Conservation (phyloP, 352 stramenopile genomes). For the Globisporangium cystogenes region DNA sequence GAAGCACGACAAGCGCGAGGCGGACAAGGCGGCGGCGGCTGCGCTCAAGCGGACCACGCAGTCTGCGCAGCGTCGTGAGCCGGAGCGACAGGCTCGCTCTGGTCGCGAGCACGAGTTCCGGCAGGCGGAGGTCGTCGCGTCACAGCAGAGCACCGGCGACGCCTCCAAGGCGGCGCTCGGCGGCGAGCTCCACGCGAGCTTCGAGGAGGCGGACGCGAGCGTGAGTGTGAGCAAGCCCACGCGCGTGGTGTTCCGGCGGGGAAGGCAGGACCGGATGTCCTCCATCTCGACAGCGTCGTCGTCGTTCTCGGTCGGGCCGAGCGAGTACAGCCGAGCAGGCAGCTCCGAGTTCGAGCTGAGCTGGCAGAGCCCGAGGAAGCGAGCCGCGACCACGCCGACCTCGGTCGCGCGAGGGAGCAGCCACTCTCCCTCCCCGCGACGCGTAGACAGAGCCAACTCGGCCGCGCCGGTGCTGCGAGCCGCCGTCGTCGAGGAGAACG, state of each 20-base stretch:
- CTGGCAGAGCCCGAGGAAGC: background rate
- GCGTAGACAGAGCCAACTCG: background rate
- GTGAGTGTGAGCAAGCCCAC: slow-evolving; percentile 20
- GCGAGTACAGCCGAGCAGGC: background rate
- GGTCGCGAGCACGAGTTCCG: background rate
- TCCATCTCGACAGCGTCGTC: slow-evolving; percentile 15
- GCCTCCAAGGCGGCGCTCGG: slow-evolving; percentile 3
- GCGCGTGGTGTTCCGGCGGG: slow-evolving; percentile 28
- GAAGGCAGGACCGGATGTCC: slow-evolving; percentile 20
- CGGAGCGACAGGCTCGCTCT: background rate
- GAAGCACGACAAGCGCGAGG: background rate
- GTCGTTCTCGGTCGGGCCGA: background rate
- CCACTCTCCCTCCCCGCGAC: background rate
- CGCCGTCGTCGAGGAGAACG: slow-evolving; percentile 12
- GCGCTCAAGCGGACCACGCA: background rate
- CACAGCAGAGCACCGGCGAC: background rate
- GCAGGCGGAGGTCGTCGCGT: background rate
- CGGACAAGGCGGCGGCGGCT: background rate
- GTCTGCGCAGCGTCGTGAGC: background rate
- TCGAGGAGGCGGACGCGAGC: background rate
- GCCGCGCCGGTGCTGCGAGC: background rate
- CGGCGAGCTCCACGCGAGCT: background rate
- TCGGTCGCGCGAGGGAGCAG: background rate
- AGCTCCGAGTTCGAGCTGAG: background rate
- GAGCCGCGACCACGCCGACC: background rate